Percentiles rank a stretch among this genome's conserved stretches.
Conservation (phyloP, 768 basidiomycete genomes). For the Suillus ampliporus region DNA sequence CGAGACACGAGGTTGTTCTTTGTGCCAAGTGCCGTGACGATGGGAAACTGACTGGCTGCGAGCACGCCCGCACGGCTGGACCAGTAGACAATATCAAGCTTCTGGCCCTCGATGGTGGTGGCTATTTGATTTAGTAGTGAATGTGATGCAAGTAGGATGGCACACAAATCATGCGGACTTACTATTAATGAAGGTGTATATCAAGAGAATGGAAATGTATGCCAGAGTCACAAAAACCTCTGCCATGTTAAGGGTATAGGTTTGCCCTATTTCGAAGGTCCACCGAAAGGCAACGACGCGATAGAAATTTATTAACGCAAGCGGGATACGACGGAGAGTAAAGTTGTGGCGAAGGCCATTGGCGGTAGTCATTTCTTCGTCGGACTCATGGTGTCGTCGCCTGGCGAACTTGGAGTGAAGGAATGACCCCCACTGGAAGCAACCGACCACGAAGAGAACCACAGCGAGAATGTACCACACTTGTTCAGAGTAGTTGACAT, state of each 20-base stretch:
- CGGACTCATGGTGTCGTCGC: conserved; percentile 8
- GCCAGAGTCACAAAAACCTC: conserved; percentile 52
- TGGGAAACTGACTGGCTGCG: conserved; percentile 45
- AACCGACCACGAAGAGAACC: conserved; percentile 25
- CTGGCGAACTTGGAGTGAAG: conserved; percentile 25
- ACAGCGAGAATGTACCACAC: conserved; percentile 24
- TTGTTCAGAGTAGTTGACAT: conserved; percentile 10
- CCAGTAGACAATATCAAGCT: conserved; percentile 28
- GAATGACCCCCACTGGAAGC: conserved; percentile 33
- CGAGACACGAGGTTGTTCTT: conserved; percentile 55
- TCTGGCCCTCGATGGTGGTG: background rate
- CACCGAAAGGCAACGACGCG: conserved; percentile 56
- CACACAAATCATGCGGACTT: conserved; percentile 21
- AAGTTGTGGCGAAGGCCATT: conserved; percentile 32
- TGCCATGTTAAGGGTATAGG: conserved; percentile 41
- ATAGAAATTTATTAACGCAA: conserved; percentile 49
- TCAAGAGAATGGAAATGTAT: conserved; percentile 52
- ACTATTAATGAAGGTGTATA: conserved; percentile 53
- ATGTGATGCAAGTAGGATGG: background rate
- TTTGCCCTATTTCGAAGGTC: conserved; percentile 50
- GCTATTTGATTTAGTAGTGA: conserved; percentile 13
- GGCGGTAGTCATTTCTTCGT: conserved; percentile 23
- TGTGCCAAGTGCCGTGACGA: conserved; percentile 51
- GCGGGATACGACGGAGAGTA: conserved; percentile 45
- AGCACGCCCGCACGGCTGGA: conserved; percentile 35